A percentile compares a stretch with the other conserved stretches of the same genome.
phyloP scores from a whole-genome alignment of 2,329 filamentous ascomycete species.

The Trichoderma simmonsii region DNA sequence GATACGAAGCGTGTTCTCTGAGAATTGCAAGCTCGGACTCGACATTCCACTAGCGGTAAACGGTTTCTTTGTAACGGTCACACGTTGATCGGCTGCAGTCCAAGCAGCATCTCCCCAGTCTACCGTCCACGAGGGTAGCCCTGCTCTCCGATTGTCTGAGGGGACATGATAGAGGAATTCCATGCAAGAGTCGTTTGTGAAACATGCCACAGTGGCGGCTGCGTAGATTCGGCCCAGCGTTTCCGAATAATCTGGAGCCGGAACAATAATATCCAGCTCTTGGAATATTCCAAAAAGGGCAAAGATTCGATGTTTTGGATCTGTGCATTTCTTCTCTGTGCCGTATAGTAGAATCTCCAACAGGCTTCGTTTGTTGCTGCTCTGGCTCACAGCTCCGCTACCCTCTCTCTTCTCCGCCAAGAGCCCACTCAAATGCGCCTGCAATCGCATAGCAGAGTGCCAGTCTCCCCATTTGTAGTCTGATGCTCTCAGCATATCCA shows the following conservation, averaged over 20 bases:
- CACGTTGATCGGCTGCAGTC: not conserved
- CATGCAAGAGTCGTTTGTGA: not conserved
- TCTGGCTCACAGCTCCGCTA: not conserved
- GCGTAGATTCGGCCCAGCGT: constrained; percentile 1
- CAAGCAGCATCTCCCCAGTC: not conserved
- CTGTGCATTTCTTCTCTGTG: not conserved
- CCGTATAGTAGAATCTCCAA: not conserved
- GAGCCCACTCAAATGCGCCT: not conserved
- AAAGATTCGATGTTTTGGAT: not conserved
- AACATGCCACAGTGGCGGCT: not conserved
- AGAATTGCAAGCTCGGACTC: not conserved
- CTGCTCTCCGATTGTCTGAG: not conserved
- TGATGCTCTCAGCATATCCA: not conserved
- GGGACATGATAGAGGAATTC: not conserved
- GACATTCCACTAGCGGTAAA: not conserved
- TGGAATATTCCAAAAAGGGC: not conserved
- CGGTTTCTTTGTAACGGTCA: not conserved
- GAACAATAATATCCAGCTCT: not conserved
- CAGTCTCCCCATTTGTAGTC: not conserved
- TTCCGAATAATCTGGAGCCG: not conserved
- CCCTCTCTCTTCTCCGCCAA: not conserved
- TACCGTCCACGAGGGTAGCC: not conserved
- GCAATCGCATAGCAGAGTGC: not conserved
- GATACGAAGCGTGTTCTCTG: not conserved
- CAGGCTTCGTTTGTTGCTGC: not conserved